phyloP scores from a whole-genome alignment of 2,329 filamentous ascomycete species.

The Chrysoporthe cubensis region DNA sequence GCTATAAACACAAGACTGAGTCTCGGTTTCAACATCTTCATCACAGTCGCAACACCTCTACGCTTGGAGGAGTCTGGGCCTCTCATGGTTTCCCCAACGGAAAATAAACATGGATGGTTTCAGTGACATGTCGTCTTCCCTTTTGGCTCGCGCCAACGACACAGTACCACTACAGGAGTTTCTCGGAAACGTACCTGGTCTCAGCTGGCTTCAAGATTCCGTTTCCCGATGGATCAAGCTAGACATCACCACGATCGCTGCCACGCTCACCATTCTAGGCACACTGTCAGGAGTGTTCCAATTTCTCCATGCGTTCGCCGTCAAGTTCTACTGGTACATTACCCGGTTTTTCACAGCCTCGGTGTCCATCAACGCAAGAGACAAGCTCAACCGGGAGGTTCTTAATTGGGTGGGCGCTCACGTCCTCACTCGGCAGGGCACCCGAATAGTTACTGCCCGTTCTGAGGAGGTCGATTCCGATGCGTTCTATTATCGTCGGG shows the following conservation, averaged over 20 bases:
- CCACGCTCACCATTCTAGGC: constrained; percentile 40
- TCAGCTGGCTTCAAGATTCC: constrained; percentile 38
- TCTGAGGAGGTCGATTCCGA: constrained; percentile 39
- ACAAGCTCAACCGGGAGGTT: constrained; percentile 44
- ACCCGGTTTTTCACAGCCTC: constrained; percentile 43
- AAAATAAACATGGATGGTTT: constrained; percentile 7
- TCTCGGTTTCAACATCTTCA: too few species aligned
- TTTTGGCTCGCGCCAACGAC: constrained; percentile 15
- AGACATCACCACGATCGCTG: constrained; percentile 40
- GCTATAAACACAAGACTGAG: too few species aligned
- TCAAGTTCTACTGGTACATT: constrained; percentile 42
- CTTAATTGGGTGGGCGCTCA: constrained; percentile 44
- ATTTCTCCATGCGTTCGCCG: constrained; percentile 36
- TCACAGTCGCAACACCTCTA: too few species aligned
- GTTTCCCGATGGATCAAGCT: constrained; percentile 41
- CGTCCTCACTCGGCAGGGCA: constrained; percentile 37
- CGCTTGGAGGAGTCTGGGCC: too few species aligned
- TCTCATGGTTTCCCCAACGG: too few species aligned
- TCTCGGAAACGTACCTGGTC: constrained; percentile 36
- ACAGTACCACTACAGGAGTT: constrained; percentile 30
- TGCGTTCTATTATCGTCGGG: constrained; percentile 36
- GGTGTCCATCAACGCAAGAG: constrained; percentile 42
- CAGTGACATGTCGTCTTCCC: constrained; percentile 12
- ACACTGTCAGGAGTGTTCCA: constrained; percentile 38
- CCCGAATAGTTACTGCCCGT: constrained; percentile 41